phyloP scores from a whole-genome alignment of 2,329 filamentous ascomycete species.

The Orbilia blumenaviensis region DNA sequence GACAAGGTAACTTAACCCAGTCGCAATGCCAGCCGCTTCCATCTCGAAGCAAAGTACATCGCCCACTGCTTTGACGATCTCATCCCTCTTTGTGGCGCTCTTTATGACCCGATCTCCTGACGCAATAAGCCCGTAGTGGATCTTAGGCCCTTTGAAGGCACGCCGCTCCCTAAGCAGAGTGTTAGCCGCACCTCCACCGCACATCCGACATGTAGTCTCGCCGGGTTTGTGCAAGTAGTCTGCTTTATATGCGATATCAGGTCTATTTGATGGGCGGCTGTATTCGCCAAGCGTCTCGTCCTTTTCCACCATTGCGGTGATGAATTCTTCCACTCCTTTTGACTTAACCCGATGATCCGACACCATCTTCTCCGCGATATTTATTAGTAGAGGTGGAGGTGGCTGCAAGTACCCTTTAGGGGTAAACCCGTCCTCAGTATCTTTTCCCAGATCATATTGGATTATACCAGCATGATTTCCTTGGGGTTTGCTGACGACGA shows the following conservation, averaged over 20 bases:
- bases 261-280: not conserved
- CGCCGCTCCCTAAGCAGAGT: not conserved
- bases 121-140: constrained; percentile 25
- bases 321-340: not conserved
- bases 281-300: not conserved
- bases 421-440: constrained; percentile 3
- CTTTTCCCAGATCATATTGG: constrained; percentile 24
- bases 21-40: constrained; percentile 55
- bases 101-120: constrained; percentile 27
- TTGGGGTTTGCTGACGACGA: constrained; percentile 51
- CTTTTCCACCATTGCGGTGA: not conserved
- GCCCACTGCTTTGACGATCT: not conserved
- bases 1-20: constrained; percentile 7
- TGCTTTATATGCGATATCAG: constrained; percentile 1
- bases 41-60: constrained; percentile 25
- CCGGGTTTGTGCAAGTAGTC: not conserved
- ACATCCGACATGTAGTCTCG: constrained; percentile 8
- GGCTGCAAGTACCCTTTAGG: constrained; percentile 6
- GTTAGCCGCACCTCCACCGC: not conserved
- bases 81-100: not conserved
- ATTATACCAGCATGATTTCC: constrained; percentile 7
- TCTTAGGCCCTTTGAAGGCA: not conserved
- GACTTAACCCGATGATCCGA: not conserved
- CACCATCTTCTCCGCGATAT: not conserved
- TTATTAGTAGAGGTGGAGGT: not conserved